phyloP scores from a whole-genome alignment of 441 rosid species.

The Adansonia rubrostipa region DNA sequence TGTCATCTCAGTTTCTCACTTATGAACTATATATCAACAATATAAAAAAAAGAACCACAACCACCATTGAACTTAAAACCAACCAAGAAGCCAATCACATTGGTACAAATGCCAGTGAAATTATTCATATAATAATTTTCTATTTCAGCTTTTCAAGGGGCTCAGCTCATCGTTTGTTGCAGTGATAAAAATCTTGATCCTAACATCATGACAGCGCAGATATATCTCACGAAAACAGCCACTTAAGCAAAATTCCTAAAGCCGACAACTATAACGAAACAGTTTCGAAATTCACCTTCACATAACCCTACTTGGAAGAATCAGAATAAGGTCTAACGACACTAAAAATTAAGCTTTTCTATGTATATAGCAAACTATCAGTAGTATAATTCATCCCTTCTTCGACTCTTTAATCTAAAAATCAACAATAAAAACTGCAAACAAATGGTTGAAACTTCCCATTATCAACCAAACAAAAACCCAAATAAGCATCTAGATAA shows the following conservation, averaged over 20 bases:
- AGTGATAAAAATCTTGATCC: neutral
- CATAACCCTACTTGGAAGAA: constrained; percentile 1
- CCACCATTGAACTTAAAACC: neutral
- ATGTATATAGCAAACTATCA: neutral
- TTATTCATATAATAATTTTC: neutral
- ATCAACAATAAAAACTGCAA: neutral
- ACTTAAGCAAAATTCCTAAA: neutral
- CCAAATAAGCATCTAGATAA: neutral
- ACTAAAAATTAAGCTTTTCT: neutral
- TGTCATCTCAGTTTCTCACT: neutral
- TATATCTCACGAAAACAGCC: neutral
- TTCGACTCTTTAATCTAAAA: constrained; percentile 6
- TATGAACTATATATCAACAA: neutral
- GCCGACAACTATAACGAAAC: neutral
- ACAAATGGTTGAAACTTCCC: neutral
- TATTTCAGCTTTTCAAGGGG: neutral
- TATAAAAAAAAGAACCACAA: neutral
- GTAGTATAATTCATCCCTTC: neutral
- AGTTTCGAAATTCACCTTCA: neutral
- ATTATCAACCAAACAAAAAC: neutral
- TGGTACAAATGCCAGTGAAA: neutral
- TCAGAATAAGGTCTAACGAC: neutral
- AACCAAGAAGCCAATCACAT: neutral
- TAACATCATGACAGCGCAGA: neutral
- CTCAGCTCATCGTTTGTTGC: neutral